Percentiles rank a stretch among this genome's conserved stretches.
Conservation (phyloP, 176 grass and related monocot genomes). For the Rhynchospora pubera region DNA sequence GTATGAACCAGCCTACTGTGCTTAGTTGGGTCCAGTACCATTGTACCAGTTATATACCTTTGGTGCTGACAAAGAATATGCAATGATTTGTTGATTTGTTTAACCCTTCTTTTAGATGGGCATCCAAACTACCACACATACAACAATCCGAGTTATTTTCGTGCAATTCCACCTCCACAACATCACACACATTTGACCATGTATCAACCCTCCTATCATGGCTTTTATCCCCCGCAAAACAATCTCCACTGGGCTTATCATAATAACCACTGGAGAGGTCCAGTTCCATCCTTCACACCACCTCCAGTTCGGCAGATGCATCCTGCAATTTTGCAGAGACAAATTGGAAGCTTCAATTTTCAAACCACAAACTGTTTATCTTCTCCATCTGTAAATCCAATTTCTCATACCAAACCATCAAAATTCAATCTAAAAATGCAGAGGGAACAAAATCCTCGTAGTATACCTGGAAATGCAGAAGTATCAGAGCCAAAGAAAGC, state of each 20-base stretch:
- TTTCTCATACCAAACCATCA: slow-evolving; percentile 1
- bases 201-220: neutral
- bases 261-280: neutral
- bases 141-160: neutral
- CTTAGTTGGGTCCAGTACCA: neutral
- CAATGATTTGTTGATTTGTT: neutral
- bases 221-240: neutral
- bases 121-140: neutral
- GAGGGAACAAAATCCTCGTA: neutral
- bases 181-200: neutral
- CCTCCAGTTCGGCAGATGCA: neutral
- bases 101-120: slow-evolving; percentile 1
- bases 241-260: neutral
- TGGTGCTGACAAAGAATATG: neutral
- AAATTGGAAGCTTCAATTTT: neutral
- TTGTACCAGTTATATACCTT: neutral
- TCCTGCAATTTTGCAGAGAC: neutral
- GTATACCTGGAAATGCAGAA: neutral
- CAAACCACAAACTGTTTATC: neutral
- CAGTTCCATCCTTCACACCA: neutral
- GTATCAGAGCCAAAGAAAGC: neutral
- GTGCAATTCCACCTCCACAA: neutral
- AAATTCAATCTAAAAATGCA: neutral
- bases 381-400: neutral
- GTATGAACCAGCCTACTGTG: neutral